Evolutionary conservation across 345 rosid genomes (phyloP), one percentile per base, ranked within the genome.

Genomic region (Hibiscus syriacus): DNA sequence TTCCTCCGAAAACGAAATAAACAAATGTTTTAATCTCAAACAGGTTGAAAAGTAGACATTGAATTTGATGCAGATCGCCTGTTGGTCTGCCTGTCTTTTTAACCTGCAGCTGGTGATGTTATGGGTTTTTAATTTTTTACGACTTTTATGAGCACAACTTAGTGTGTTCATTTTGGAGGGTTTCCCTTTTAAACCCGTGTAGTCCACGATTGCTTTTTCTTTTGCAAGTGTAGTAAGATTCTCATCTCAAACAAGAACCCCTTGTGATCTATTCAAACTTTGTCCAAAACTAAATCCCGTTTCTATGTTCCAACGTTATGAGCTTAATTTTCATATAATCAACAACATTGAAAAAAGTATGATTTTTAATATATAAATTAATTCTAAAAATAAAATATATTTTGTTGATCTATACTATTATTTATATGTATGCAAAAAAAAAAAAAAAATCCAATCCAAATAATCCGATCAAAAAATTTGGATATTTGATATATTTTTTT

Each of bases 161-260:
- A 38, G 20, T 20, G 30, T 38, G 30, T 61, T 20, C 38, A 22
- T 38, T 61, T 61, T 61, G 50, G 66, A 34, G 50, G 6, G 6
- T 6, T 34, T 10, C 11, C 39, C 39, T 34, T 34, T 34, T 34
- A 34, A 34, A 34, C 16, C 38, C 67, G 43, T 43, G 67, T 23
- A 64, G 12, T 62, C 53, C 67, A 62, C 67, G 34, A 34, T 16
- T 41, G 54, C 36, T 26, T 64, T 16, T 43, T 36, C 67, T 7
- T 39, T 43, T 45, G 38, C 16, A 49, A 49, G 17, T 39, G 22
- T n/a, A n/a, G n/a, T n/a, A 14, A n/a, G n/a, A n/a, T n/a, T n/a
- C n/a, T n/a, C n/a, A n/a, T n/a, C n/a, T n/a, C n/a, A n/a, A 62
- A 58, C 3, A 39, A 34, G 27, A 59, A 30, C 30, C 19, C 30